Conservation (phyloP, 441 rosid genomes). For the Pelargonium cotyledonis region DNA sequence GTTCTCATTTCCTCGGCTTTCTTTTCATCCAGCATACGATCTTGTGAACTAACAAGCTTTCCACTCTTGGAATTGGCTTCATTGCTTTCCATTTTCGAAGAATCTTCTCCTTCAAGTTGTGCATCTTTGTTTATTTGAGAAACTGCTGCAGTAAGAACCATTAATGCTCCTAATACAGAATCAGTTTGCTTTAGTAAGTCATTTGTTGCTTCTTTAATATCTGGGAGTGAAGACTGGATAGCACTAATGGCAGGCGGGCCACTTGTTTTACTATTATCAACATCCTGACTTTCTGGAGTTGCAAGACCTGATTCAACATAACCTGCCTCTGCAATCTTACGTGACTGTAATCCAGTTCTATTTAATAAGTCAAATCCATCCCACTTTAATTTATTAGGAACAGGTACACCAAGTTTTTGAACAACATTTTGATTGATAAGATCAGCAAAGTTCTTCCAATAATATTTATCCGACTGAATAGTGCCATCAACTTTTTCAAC, state of each 20-base stretch:
- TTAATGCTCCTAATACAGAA: constrained; percentile 75
- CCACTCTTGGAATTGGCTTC: constrained; percentile 27
- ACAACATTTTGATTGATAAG: constrained; percentile 57
- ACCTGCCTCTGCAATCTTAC: constrained; percentile 64
- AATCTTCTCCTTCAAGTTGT: constrained; percentile 21
- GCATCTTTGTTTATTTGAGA: constrained; percentile 61
- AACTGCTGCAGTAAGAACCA: constrained; percentile 74
- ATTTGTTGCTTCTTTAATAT: constrained; percentile 69
- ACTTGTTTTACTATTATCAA: constrained; percentile 35
- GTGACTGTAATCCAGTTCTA: constrained; percentile 65
- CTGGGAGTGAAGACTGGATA: constrained; percentile 64
- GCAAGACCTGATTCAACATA: constrained; percentile 91
- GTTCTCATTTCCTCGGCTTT: constrained; percentile 79
- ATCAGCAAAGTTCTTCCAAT: constrained; percentile 65
- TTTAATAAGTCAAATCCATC: constrained; percentile 68
- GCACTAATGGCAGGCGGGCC: constrained; percentile 25
- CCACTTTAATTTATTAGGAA: constrained; percentile 64
- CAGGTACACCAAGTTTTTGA: constrained; percentile 61
- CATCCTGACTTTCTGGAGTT: constrained; percentile 40
- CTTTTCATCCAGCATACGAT: constrained; percentile 46
- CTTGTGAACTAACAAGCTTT: constrained; percentile 37
- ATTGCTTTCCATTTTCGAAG: constrained; percentile 22
- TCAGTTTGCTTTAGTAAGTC: constrained; percentile 82
- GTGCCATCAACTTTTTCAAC: constrained; percentile 30
- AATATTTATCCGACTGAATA: constrained; percentile 38